Evolutionary conservation across 768 basidiomycete genomes (phyloP).

Genomic region (Phallus indusiatus): DNA sequence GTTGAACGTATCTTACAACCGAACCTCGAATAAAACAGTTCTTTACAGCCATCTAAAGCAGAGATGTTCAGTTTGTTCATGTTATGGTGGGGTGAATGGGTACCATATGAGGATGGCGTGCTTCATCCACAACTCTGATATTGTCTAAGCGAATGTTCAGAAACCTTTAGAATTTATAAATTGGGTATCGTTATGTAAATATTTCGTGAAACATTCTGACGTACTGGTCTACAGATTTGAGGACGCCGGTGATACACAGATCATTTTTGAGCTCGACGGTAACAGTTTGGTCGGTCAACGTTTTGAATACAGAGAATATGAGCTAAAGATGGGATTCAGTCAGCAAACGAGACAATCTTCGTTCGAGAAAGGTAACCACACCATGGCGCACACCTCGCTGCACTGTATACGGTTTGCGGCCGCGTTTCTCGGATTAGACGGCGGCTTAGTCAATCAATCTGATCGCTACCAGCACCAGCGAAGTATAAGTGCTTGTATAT

Average conservation of each 20-base stretch:
- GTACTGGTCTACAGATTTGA: conserved; percentile 98
- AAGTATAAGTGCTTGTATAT: no score
- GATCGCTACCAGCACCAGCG: no score
- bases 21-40: conserved; percentile 99
- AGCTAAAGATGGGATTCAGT: conserved; percentile 39
- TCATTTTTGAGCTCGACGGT: conserved; percentile 99
- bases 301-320: conserved; percentile 98
- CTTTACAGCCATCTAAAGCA: conserved; percentile 88
- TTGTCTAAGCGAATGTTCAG: conserved; percentile 94
- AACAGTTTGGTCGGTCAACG: conserved; percentile 93
- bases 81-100: conserved; percentile 2
- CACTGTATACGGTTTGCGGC: no score
- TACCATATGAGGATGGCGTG: conserved; percentile 96
- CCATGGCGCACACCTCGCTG: no score
- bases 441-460: no score
- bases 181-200: not conserved
- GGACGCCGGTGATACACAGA: conserved; percentile 86
- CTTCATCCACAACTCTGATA: conserved; percentile 87
- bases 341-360: not conserved
- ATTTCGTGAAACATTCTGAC: conserved; percentile 21
- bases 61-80: not conserved
- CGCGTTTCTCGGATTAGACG: no score
- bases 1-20: conserved; percentile 94
- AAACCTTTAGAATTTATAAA: conserved; percentile 42
- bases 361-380: not conserved